Base-by-base conservation (phyloP, 139 green algal genomes). In the Microglena sp. region DNA sequence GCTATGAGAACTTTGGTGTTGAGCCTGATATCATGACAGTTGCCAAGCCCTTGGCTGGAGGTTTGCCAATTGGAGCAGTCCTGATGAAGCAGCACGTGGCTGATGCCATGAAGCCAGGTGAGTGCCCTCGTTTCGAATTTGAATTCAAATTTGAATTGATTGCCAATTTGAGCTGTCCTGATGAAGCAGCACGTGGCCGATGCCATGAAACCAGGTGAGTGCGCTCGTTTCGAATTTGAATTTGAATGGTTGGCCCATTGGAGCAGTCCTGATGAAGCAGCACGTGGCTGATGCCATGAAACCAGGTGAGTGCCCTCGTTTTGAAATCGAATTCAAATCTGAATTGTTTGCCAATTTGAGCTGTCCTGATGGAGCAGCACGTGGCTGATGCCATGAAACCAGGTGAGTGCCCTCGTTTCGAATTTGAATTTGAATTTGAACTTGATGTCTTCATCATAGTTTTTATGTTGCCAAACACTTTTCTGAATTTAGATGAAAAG, bases 1-100 rank as follows among this genome's bases (percentile, higher is more conserved):
- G 73, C 2, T 77, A 98, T 75, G 50, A 95, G 81, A 45, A 86
- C 59, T 94, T 86, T 60, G 92, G 86, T 8, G 88, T 97, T 32
- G 55, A 84, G 73, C 93, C 94, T 22, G 93, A 99, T 82, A 94
- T 99, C 36, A 95, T 99, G 87, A 94, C 88, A 0, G 68, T 96
- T 26, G 94, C 94, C 55, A 99, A 99, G 82, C 94, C 94, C 5
- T 80, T 99, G 18, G 94, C 93, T 45, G 91, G 90, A 62, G 94
- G 94, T 1, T 77, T 99, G 65, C 94, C 94, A 50, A 97, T 99
- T 36, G 94, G 94, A 6, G 88, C 89, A 2, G 88, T 96, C 68
- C 75, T 99, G 59, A 62, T 97, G 56, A 98, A 78, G 67, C 74
- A 99, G 69, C 58, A 82, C 3, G 89, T 99, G 34, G 92, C 94